Base-by-base conservation (phyloP, 2,329 filamentous ascomycete species). In the Diaporthe sp. region DNA sequence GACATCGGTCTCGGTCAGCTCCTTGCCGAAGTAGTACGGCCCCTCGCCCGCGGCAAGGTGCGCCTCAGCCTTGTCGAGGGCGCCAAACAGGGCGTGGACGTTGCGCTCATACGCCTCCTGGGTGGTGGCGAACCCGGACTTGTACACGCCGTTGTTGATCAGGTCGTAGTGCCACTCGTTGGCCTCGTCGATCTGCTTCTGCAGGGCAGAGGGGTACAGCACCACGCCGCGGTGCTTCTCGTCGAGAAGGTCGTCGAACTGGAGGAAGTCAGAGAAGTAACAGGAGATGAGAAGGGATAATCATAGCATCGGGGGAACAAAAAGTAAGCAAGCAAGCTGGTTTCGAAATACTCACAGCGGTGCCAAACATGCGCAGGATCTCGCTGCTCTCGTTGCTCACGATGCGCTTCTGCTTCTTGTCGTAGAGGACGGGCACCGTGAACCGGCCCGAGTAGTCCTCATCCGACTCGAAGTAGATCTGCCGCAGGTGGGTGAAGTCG, bases 311-410 rank as follows among this genome's bases (percentile, higher is more conserved):
- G 12, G 4, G 50, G 22, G 50, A 8, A 19, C 15, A 22, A 47
- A 52, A 7, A 25, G n/a, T n/a, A 45, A 28, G 15, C 4, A 22
- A 30, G 22, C 17, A 38, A 52, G 5, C 19, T 50, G 47, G 47
- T 50, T 28, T 40, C 50, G 3, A 17, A 9, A 19, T n/a, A 45
- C 74, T 61, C 30, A 95, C 95, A 80, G 91, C 94, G 55, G 88
- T 89, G 81, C 94, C 94, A 76, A 98, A 87, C 94, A 98, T 97
- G 81, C 96, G 92, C 82, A 98, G 92, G 82, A 98, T 98, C 86
- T 98, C 96, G 78, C 92, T 92, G 83, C 93, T 95, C 88, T 98
- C 96, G 78, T 98, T 98, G 89, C 89, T 97, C 76, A 98, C 95
- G 80, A 98, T 97, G 45, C 87, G 90, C 80, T 92, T 89, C 70